Conservation (phyloP, 495 filamentous ascomycete species). For the Penicillium nucicola region DNA sequence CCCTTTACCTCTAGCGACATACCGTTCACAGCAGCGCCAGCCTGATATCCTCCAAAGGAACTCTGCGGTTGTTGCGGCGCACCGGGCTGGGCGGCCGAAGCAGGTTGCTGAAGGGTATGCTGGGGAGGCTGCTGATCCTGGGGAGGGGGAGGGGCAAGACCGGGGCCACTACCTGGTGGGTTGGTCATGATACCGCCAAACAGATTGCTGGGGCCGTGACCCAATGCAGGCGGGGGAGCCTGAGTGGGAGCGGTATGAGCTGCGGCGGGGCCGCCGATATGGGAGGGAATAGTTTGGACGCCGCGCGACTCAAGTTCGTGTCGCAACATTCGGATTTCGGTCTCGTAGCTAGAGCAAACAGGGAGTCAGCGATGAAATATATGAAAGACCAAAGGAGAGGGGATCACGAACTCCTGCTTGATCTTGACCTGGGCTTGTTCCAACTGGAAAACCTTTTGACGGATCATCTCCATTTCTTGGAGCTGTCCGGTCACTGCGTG, state of each 20-base stretch:
- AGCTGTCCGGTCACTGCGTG: slow-evolving; percentile 75
- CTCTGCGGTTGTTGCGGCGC: slow-evolving; percentile 61
- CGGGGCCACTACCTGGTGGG: slow-evolving; percentile 77
- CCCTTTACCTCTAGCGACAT: slow-evolving; percentile 36
- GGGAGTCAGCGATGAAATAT: slow-evolving; percentile 4
- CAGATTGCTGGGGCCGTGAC: slow-evolving; percentile 86
- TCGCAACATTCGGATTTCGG: slow-evolving; percentile 79
- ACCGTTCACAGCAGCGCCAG: slow-evolving; percentile 65
- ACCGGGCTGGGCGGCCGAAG: slow-evolving; percentile 58
- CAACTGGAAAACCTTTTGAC: slow-evolving; percentile 84
- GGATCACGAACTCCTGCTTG: slow-evolving; percentile 82
- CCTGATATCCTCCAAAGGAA: slow-evolving; percentile 58
- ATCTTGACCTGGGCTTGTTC: slow-evolving; percentile 83
- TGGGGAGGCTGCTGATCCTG: slow-evolving; percentile 61
- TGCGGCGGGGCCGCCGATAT: slow-evolving; percentile 54
- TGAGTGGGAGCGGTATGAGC: slow-evolving; percentile 77
- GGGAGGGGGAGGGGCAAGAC: slow-evolving; percentile 79
- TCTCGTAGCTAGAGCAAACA: slow-evolving; percentile 70
- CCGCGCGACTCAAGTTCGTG: slow-evolving; percentile 88
- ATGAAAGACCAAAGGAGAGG: neutral
- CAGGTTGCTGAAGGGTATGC: slow-evolving; percentile 57
- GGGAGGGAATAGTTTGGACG: slow-evolving; percentile 62
- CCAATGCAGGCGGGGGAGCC: slow-evolving; percentile 79
- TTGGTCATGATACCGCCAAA: slow-evolving; percentile 97
- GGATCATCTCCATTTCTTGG: slow-evolving; percentile 88